phyloP scores from a whole-genome alignment of 2,329 filamentous ascomycete genomes.

The Raffaelea arxii region DNA sequence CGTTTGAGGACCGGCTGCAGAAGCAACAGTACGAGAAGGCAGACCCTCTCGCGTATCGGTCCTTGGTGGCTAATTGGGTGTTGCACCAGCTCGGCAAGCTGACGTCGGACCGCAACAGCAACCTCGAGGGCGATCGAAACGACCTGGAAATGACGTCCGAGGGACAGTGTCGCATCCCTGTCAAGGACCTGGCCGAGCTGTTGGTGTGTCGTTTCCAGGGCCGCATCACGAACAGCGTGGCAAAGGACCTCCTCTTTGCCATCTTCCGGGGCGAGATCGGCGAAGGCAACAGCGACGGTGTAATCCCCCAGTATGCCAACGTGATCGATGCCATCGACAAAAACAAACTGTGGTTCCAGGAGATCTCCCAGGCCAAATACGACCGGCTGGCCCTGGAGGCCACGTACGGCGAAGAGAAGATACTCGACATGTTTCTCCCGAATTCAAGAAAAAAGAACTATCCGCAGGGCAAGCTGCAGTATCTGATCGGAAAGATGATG shows the following conservation, averaged over 20 bases:
- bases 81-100: conserved; percentile 67
- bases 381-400: conserved; percentile 32
- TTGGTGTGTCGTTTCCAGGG: conserved; percentile 36
- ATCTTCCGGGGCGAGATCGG: conserved; percentile 37
- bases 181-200: conserved; percentile 38
- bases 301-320: conserved; percentile 11
- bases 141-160: conserved; percentile 26
- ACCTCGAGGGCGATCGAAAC: conserved; percentile 1
- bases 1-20: conserved; percentile 22
- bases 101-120: conserved; percentile 35
- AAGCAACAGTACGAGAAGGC: conserved; percentile 10
- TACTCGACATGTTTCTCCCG: conserved; percentile 34
- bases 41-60: conserved; percentile 21
- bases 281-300: conserved; percentile 5
- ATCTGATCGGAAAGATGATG: conserved; percentile 50
- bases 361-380: conserved; percentile 40
- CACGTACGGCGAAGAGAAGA: conserved; percentile 34
- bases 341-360: conserved; percentile 44
- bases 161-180: conserved; percentile 40
- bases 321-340: conserved; percentile 35
- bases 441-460: conserved; percentile 34
- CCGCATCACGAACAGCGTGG: conserved; percentile 45
- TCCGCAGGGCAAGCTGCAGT: conserved; percentile 51
- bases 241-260: conserved; percentile 47
- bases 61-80: conserved; percentile 54